These are phyloP conservation scores for Cutaneotrichosporon dermatis DNA, from an alignment of 1,284 basidiomycete species.

Conservation along the genomic window DNA sequence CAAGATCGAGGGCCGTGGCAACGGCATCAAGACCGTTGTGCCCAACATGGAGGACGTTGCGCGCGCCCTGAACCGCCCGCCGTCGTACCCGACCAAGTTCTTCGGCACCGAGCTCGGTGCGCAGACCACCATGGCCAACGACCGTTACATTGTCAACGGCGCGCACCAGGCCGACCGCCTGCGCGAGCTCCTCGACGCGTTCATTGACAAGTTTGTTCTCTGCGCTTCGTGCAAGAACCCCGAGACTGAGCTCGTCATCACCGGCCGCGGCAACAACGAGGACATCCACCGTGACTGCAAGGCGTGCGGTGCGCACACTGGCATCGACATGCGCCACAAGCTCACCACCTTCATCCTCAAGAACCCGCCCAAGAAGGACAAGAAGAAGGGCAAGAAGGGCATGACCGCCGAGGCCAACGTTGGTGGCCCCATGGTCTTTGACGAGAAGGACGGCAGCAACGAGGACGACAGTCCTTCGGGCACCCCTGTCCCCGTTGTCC, in stretches of 20 bases:
- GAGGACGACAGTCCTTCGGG: conserved; percentile 17
- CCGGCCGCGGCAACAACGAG: conserved; percentile 64
- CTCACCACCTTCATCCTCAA: conserved; percentile 94
- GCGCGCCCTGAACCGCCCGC: conserved; percentile 88
- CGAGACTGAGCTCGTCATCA: conserved; percentile 92
- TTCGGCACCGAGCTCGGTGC: conserved; percentile 98
- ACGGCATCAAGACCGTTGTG: conserved; percentile 98
- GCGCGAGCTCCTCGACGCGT: conserved; percentile 89
- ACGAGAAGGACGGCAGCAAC: conserved; percentile 34
- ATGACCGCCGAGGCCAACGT: conserved; percentile 47
- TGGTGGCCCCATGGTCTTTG: conserved; percentile 44
- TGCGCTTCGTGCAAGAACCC: conserved; percentile 99
- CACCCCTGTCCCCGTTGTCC: conserved; percentile 21
- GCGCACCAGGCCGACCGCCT: conserved; percentile 89
- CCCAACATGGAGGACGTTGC: conserved; percentile 99
- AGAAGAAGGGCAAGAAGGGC: conserved; percentile 58
- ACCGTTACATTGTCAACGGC: conserved; percentile 98
- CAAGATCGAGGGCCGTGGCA: conserved; percentile 98
- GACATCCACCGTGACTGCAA: conserved; percentile 95
- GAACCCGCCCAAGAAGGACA: conserved; percentile 77
- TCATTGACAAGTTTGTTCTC: conserved; percentile 98
- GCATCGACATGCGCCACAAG: conserved; percentile 95
- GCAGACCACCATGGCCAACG: conserved; percentile 92
- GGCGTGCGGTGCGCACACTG: conserved; percentile 89
- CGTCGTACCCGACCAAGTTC: conserved; percentile 95